Percentiles rank a stretch among this genome's conserved stretches.
Evolutionary conservation across 2,329 filamentous ascomycete species (phyloP).

Genomic region (Botrytis aclada): DNA sequence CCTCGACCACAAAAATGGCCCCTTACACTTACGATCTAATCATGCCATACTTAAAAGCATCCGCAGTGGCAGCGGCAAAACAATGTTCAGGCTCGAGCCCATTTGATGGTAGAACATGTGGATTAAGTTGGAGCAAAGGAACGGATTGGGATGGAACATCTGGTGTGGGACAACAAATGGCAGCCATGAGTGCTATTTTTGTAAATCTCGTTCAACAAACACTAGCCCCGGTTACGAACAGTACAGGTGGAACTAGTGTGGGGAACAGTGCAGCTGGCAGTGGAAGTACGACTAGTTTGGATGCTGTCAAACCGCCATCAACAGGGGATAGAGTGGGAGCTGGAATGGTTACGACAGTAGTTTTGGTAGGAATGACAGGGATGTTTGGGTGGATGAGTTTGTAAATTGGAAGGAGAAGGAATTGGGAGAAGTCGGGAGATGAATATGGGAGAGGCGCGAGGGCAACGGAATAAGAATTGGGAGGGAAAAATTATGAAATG

Average conservation of each 20-base stretch:
- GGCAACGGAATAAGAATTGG: neutral
- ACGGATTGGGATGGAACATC: conserved; percentile 50
- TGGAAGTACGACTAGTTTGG: conserved; percentile 22
- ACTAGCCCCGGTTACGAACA: conserved; percentile 34
- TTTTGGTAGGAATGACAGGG: conserved; percentile 33
- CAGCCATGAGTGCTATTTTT: conserved; percentile 59
- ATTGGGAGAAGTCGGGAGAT: neutral
- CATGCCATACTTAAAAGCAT: conserved; percentile 52
- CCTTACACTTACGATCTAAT: conserved; percentile 54
- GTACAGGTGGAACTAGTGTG: conserved; percentile 41
- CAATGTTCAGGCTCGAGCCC: conserved; percentile 56
- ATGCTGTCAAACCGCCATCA: conserved; percentile 34
- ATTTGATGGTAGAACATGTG: conserved; percentile 51
- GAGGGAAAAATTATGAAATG: neutral
- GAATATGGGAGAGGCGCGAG: neutral
- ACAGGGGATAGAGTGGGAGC: conserved; percentile 44
- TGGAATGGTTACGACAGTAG: conserved; percentile 42
- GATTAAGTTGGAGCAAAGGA: conserved; percentile 55
- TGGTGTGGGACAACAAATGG: conserved; percentile 70
- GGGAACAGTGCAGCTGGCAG: conserved; percentile 32
- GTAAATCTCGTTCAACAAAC: conserved; percentile 39
- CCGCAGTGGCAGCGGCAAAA: conserved; percentile 52
- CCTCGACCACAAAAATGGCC: conserved; percentile 54
- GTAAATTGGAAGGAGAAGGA: conserved; percentile 18
- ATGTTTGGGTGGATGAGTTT: conserved; percentile 41